Conservation (phyloP, 352 stramenopile genomes). For the Pythium rishiriense region DNA sequence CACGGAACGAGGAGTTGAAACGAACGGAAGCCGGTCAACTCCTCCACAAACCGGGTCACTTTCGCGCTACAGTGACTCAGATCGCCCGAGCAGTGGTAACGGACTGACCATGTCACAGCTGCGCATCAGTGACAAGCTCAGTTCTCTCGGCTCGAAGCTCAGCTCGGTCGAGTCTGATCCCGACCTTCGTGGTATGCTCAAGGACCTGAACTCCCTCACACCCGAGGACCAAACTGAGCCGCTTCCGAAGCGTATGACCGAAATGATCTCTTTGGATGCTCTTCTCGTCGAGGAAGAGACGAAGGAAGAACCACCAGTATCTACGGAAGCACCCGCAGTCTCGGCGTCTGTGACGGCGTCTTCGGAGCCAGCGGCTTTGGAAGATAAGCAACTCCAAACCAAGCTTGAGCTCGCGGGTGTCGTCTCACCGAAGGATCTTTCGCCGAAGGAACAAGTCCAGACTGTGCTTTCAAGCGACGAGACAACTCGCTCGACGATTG, state of each 20-base stretch:
- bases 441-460: not conserved
- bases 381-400: not conserved
- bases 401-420: not conserved
- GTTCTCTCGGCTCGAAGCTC: slow-evolving; percentile 10
- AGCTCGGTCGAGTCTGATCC: slow-evolving; percentile 6
- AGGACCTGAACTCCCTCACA: slow-evolving; percentile 22
- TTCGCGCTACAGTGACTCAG: slow-evolving; percentile 1
- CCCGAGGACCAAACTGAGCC: not conserved
- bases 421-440: not conserved
- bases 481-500: not conserved
- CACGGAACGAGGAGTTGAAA: not conserved
- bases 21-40: not conserved
- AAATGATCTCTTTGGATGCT: slow-evolving; percentile 30
- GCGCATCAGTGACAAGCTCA: slow-evolving; percentile 24
- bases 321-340: not conserved
- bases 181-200: slow-evolving; percentile 12
- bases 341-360: not conserved
- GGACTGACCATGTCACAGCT: slow-evolving; percentile 29
- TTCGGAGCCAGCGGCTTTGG: not conserved
- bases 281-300: slow-evolving; percentile 12
- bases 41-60: not conserved
- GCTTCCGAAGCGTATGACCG: slow-evolving; percentile 23
- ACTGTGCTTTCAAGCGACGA: not conserved
- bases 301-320: not conserved
- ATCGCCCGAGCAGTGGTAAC: slow-evolving; percentile 10